Base-by-base conservation (phyloP, 1,284 basidiomycete genomes). In the Moesziomyces parantarcticus region DNA sequence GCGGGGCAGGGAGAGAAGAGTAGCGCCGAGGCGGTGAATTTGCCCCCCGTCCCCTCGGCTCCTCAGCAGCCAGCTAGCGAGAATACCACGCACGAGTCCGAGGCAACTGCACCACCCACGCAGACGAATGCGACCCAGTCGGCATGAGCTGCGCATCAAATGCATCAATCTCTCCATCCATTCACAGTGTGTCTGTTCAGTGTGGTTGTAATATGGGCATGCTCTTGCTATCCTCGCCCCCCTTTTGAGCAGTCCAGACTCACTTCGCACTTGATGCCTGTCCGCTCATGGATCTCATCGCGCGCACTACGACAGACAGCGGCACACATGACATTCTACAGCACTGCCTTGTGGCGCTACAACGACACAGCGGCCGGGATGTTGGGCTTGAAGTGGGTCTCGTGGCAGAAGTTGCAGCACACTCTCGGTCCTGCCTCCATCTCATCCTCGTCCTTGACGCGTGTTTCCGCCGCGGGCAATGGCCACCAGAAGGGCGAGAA, bases 401-500 rank as follows among this genome's bases (percentile, higher is more conserved):
- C 42, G 41, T 64, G 67, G 50, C 70, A 73, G 20, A 43, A 63
- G 48, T 73, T 73, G 54, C 70, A 73, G 42, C 70, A 73, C 4
- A 60, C n/a, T 9, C 23, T 9, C 8, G 57, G 22, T 2, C 21
- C 23, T 11, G 32, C 2, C 0, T 25, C 40, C 4, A 40, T 26
- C 10, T 48, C 55, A 42, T 29, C 39, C 23, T 60, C 43, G 9
- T 21, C 25, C 48, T 58, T 50, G 23, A 58, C 44, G 5, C 20
- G 11, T 8, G 16, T 29, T 2, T 26, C 44, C 8, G 39, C 26
- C 23, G 52, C 20, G 1, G 54, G 49, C 9, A 73, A 13, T 0
- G 44, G 25, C 70, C 70, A 76, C 74, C 74, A 76, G 41, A 63
- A 74, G 2, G 74, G 74, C 18, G 66, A 70, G 58, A 74, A 70